Percentiles rank a stretch among this genome's conserved stretches.
These are phyloP conservation scores for Amborella trichopoda DNA, from an alignment of 164 flowering plant genomes.

Conservation along the genomic window DNA sequence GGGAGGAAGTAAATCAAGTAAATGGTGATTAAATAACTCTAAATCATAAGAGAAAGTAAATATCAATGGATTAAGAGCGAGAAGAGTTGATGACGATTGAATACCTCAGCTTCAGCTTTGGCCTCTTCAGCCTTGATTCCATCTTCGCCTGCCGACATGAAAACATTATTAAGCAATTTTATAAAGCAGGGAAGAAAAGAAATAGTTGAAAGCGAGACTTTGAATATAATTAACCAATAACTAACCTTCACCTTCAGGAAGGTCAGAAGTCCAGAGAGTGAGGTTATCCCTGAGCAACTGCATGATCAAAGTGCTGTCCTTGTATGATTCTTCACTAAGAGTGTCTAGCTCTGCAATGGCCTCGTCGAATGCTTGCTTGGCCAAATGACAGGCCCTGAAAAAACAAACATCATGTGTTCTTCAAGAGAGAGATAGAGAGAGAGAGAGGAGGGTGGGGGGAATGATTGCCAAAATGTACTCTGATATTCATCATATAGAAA, in stretches of 20 bases:
- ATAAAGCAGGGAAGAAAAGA: too few relatives aligned
- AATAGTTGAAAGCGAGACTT: too few relatives aligned
- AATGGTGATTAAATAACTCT: too few relatives aligned
- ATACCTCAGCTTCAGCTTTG: conserved; percentile 37
- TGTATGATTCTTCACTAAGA: conserved; percentile 16
- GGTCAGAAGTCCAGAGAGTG: conserved; percentile 15
- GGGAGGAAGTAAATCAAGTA: too few relatives aligned
- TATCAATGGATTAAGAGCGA: too few relatives aligned
- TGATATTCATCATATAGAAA: neutral
- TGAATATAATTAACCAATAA: too few relatives aligned
- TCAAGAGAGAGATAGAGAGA: too few relatives aligned
- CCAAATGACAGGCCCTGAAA: conserved; percentile 18
- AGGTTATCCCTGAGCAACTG: conserved; percentile 18
- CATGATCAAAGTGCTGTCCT: conserved; percentile 18
- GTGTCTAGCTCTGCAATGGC: conserved; percentile 17
- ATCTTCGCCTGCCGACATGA: conserved; percentile 41
- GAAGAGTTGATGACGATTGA: neutral
- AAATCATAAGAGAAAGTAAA: too few relatives aligned
- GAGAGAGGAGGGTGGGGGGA: too few relatives aligned
- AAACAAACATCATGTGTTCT: too few relatives aligned
- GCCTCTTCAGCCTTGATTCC: conserved; percentile 41
- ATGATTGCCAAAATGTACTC: neutral
- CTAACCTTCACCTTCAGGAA: conserved; percentile 13
- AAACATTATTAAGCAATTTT: neutral
- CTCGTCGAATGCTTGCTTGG: conserved; percentile 19